These are phyloP conservation scores for Aquilaria agallochum DNA, from an alignment of 441 rosid genomes.

Conservation along the genomic window DNA sequence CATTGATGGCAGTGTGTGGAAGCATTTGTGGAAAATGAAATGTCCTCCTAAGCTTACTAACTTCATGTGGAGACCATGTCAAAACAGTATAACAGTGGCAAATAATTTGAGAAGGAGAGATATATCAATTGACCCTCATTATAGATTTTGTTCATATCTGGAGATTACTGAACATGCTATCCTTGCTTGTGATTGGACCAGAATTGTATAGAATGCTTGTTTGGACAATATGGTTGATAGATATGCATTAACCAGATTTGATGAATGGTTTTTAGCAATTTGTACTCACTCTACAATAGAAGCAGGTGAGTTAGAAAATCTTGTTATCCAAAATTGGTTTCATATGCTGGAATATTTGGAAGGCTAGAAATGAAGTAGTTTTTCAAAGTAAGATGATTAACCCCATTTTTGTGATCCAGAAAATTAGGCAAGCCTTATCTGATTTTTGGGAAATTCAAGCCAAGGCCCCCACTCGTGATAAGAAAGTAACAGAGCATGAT, in stretches of 20 bases:
- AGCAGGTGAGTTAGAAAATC: neutral
- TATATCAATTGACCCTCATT: neutral
- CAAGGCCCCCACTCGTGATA: no score
- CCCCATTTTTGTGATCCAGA: neutral
- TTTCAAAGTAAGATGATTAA: neutral
- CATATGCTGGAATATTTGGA: neutral
- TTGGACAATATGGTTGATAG: neutral
- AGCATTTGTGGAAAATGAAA: no score
- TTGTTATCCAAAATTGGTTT: neutral
- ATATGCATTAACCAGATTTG: neutral
- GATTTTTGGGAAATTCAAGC: neutral
- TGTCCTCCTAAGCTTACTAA: neutral
- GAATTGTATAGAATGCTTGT: neutral
- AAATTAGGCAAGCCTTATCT: neutral
- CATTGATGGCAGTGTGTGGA: neutral
- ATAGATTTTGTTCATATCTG: neutral
- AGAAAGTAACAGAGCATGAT: neutral
- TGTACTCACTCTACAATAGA: neutral
- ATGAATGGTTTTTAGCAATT: neutral
- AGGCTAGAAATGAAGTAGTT: neutral
- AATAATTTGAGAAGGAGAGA: neutral
- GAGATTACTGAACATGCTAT: neutral
- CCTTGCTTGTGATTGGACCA: neutral
- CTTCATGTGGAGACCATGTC: neutral
- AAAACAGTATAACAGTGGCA: no score